A percentile compares a stretch with the other conserved stretches of the same genome.
Conservation (phyloP, 2,329 filamentous ascomycete genomes). For the Alternaria longipes region DNA sequence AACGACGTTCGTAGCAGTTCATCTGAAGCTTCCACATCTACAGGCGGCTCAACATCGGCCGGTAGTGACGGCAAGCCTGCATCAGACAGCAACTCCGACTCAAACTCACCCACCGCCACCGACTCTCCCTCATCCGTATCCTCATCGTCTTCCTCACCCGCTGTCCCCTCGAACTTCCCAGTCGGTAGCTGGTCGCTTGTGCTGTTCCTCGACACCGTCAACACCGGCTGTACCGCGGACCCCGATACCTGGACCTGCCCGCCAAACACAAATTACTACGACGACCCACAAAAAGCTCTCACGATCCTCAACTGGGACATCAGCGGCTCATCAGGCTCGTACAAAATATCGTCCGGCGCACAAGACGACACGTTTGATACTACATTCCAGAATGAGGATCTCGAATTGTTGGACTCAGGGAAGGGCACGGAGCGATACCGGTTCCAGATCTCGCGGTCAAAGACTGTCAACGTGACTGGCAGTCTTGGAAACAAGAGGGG, state of each 20-base stretch:
- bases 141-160: conserved; percentile 25
- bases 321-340: conserved; percentile 50
- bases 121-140: conserved; percentile 23
- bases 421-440: conserved; percentile 64
- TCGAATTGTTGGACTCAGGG: conserved; percentile 61
- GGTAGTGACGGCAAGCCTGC: background rate
- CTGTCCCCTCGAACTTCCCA: conserved; percentile 60
- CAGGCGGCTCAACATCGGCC: background rate
- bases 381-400: conserved; percentile 62
- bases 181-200: conserved; percentile 69
- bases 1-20: conserved; percentile 11
- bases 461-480: conserved; percentile 61
- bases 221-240: conserved; percentile 67
- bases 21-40: background rate
- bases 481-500: conserved; percentile 56
- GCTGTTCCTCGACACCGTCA: conserved; percentile 64
- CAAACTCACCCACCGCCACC: conserved; percentile 14
- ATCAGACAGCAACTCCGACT: background rate
- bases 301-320: conserved; percentile 72
- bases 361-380: conserved; percentile 64
- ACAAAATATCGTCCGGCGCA: conserved; percentile 64
- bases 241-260: conserved; percentile 69
- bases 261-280: conserved; percentile 63
- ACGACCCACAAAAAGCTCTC: conserved; percentile 52
- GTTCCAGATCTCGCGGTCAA: conserved; percentile 65